phyloP scores from a whole-genome alignment of 805 yeast species.

The Candida boleticola region DNA sequence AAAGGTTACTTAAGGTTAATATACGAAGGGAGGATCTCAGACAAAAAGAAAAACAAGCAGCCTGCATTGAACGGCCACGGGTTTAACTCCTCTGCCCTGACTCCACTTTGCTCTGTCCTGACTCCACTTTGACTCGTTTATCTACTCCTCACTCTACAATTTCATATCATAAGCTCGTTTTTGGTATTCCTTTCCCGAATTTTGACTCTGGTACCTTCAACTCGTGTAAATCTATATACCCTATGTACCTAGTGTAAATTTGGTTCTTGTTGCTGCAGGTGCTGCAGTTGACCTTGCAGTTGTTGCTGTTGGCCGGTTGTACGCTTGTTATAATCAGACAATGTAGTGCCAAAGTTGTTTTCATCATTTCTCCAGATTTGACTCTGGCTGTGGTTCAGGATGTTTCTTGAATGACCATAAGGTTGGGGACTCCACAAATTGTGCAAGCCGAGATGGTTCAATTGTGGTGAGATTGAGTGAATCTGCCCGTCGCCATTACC shows the following conservation, averaged over 20 bases:
- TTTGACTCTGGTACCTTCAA: not conserved
- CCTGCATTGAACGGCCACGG: too few relatives aligned
- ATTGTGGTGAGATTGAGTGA: constrained; percentile 3
- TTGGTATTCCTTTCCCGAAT: not conserved
- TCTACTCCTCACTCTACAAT: too few relatives aligned
- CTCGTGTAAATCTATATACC: too few relatives aligned
- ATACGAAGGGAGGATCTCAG: too few relatives aligned
- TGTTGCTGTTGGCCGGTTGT: not conserved
- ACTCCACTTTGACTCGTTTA: too few relatives aligned
- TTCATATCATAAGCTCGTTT: too few relatives aligned
- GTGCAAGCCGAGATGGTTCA: constrained; percentile 2
- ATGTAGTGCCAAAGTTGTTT: constrained; percentile 2
- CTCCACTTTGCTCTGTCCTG: too few relatives aligned
- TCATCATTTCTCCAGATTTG: constrained; percentile 23
- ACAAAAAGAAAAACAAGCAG: too few relatives aligned
- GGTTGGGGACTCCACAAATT: constrained; percentile 5
- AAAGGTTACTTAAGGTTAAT: too few relatives aligned
- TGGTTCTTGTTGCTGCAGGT: not conserved
- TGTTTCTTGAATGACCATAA: constrained; percentile 15
- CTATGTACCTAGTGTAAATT: too few relatives aligned
- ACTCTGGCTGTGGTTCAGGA: constrained; percentile 12
- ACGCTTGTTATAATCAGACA: constrained; percentile 3
- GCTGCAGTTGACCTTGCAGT: too few relatives aligned
- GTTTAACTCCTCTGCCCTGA: too few relatives aligned
- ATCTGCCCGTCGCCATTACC: not conserved